Evolutionary conservation across 371 early-diverging fungal species (phyloP).

Genomic region (Mortierella sp.): DNA sequence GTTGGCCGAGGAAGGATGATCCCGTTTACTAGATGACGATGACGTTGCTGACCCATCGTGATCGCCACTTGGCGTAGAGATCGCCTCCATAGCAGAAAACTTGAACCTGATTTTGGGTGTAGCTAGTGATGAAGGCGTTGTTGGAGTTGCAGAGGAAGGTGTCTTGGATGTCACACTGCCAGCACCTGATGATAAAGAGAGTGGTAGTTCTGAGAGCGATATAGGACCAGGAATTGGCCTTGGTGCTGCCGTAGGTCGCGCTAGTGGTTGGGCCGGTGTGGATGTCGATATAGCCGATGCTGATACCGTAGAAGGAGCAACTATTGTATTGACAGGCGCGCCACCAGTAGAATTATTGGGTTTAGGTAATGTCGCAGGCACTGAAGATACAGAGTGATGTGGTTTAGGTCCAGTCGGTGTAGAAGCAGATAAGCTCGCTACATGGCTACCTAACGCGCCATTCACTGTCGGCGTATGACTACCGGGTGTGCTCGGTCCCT

Average conservation of each 20-base stretch:
- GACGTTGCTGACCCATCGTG: conserved; percentile 14
- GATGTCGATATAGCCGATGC: neutral
- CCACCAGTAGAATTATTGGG: neutral
- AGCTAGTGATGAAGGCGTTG: conserved; percentile 20
- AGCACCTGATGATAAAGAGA: conserved; percentile 13
- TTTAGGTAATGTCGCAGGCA: neutral
- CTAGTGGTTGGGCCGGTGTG: neutral
- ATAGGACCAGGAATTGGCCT: conserved; percentile 39
- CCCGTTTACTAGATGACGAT: conserved; percentile 32
- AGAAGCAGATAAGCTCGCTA: neutral
- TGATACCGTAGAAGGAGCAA: neutral
- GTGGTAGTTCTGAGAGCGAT: conserved; percentile 46
- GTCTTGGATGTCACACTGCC: conserved; percentile 9
- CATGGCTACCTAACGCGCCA: neutral
- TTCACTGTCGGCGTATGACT: conserved; percentile 5
- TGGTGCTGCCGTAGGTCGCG: neutral
- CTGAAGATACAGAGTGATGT: neutral
- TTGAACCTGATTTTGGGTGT: conserved; percentile 57
- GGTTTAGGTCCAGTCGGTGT: neutral
- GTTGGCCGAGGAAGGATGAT: conserved; percentile 15
- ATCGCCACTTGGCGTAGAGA: conserved; percentile 25
- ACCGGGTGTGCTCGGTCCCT: conserved; percentile 7
- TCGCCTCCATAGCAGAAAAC: conserved; percentile 46
- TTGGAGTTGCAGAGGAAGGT: conserved; percentile 13
- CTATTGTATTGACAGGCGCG: neutral